phyloP scores from a whole-genome alignment of 2,329 filamentous ascomycete genomes.

The Phyllachora maydis region DNA sequence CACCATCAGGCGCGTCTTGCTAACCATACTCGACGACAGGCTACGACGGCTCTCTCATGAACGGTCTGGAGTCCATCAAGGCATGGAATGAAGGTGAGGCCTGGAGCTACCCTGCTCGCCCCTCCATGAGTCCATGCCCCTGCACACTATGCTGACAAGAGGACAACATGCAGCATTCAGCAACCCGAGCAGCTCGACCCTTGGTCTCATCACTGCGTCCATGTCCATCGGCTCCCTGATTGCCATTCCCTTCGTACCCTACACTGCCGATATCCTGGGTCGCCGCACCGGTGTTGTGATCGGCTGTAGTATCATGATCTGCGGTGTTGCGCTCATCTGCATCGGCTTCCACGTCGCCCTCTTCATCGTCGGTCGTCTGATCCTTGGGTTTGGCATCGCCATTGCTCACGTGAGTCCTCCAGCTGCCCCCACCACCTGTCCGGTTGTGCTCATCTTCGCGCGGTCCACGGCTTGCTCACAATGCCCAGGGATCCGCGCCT shows the following conservation, averaged over 20 bases:
- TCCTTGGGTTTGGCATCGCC: slow-evolving; percentile 12
- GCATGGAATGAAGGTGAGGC: neutral
- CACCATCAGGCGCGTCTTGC: too few relatives aligned
- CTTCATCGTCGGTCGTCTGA: slow-evolving; percentile 11
- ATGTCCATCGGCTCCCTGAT: slow-evolving; percentile 20
- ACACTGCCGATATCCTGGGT: slow-evolving; percentile 15
- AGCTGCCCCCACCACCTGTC: too few relatives aligned
- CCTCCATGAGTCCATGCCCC: too few relatives aligned
- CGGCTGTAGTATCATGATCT: slow-evolving; percentile 12
- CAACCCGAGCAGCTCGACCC: slow-evolving; percentile 17
- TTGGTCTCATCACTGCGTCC: slow-evolving; percentile 20
- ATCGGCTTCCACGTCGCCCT: slow-evolving; percentile 7
- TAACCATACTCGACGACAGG: neutral
- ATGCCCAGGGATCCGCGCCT: slow-evolving; percentile 11
- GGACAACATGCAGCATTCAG: too few relatives aligned
- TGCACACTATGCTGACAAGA: too few relatives aligned
- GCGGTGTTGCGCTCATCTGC: too few relatives aligned
- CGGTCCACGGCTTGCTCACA: too few relatives aligned
- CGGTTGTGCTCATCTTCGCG: too few relatives aligned
- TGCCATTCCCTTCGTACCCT: slow-evolving; percentile 17
- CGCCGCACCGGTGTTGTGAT: slow-evolving; percentile 14
- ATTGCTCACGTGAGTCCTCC: too few relatives aligned
- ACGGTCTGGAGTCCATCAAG: neutral
- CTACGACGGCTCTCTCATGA: slow-evolving; percentile 1
- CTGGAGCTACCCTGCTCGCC: too few relatives aligned